phyloP scores from a whole-genome alignment of 2,329 filamentous ascomycete genomes.

The Pestalotiopsis sp. region DNA sequence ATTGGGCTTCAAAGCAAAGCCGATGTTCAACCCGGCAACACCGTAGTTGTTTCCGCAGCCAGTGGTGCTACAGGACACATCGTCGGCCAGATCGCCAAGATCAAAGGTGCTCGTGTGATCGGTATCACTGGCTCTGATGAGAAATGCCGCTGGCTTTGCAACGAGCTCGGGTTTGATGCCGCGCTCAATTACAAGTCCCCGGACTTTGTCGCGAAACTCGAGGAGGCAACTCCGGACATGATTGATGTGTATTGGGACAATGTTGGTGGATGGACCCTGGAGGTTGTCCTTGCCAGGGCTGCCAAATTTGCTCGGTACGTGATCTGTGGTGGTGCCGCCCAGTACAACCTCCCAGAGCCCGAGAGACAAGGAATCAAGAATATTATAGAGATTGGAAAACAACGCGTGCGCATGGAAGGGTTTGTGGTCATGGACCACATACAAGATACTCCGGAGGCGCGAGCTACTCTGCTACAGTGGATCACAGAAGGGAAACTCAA shows the following conservation, averaged over 20 bases:
- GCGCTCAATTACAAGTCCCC: constrained; percentile 57
- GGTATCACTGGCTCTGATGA: constrained; percentile 4
- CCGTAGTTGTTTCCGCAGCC: constrained; percentile 47
- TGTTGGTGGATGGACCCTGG: constrained; percentile 49
- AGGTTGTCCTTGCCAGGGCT: constrained; percentile 45
- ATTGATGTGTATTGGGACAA: constrained; percentile 57
- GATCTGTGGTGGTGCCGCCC: neutral
- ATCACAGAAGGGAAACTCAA: constrained; percentile 72
- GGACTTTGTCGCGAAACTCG: constrained; percentile 36
- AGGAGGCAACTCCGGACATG: constrained; percentile 35
- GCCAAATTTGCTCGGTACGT: constrained; percentile 25
- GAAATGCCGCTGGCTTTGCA: constrained; percentile 47
- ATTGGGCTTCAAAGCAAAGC: neutral
- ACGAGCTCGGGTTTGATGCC: constrained; percentile 52
- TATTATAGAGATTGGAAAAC: neutral
- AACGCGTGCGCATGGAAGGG: constrained; percentile 51
- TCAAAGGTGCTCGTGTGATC: constrained; percentile 48
- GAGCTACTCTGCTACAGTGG: constrained; percentile 66
- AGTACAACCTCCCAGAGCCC: constrained; percentile 1
- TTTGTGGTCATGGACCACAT: constrained; percentile 74
- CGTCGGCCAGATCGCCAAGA: constrained; percentile 54
- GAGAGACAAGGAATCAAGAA: neutral
- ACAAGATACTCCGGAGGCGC: constrained; percentile 58
- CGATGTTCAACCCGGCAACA: constrained; percentile 37
- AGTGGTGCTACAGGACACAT: constrained; percentile 50